Conservation (phyloP, 345 rosid genomes). For the Hirschfeldia incana region DNA sequence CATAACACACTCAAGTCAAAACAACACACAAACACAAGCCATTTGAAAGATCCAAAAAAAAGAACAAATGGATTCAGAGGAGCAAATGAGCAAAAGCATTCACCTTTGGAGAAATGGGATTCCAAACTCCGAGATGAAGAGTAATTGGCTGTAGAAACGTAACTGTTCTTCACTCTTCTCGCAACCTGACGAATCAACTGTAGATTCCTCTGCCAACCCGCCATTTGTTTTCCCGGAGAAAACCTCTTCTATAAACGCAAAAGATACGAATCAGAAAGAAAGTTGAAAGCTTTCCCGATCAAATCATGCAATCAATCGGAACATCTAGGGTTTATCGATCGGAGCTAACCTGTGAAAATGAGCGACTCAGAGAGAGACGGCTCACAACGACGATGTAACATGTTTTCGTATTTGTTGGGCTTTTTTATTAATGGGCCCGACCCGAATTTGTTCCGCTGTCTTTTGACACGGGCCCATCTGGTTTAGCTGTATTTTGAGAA, state of each 20-base stretch:
- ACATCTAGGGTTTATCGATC: conserved; percentile 10
- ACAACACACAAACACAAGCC: not conserved
- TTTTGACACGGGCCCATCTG: not conserved
- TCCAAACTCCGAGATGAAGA: conserved; percentile 37
- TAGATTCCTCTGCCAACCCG: conserved; percentile 74
- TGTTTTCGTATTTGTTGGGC: not conserved
- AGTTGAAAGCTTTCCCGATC: not conserved
- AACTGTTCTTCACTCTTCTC: conserved; percentile 42
- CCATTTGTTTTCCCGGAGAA: conserved; percentile 48
- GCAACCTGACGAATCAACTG: conserved; percentile 54
- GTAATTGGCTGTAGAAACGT: conserved; percentile 37
- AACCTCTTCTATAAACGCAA: not conserved
- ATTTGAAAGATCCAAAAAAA: not conserved
- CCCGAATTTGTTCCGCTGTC: not conserved
- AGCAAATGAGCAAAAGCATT: not conserved
- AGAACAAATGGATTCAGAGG: conserved; percentile 3
- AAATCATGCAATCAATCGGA: not conserved
- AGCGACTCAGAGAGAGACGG: conserved; percentile 1
- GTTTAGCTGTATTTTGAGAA: not conserved
- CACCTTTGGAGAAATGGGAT: conserved; percentile 41
- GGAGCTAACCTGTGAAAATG: conserved; percentile 9
- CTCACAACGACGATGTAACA: conserved; percentile 2
- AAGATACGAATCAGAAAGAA: conserved; percentile 7
- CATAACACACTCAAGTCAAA: not conserved
- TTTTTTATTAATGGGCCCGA: conserved; percentile 3